phyloP scores from a whole-genome alignment of 164 flowering plant species.

The Tinospora cordifolia region DNA sequence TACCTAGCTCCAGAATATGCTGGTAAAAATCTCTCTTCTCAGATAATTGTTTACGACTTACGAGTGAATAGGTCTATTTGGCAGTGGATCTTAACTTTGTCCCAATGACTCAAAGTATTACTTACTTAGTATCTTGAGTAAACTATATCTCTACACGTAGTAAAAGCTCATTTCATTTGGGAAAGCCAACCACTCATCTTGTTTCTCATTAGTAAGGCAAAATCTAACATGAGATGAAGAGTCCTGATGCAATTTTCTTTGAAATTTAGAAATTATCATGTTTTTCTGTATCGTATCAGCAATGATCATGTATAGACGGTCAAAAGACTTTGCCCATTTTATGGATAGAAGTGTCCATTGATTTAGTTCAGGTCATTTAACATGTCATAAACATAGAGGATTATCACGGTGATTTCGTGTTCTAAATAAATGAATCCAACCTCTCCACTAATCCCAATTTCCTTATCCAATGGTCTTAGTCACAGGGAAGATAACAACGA shows the following conservation, averaged over 20 bases:
- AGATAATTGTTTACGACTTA: neutral
- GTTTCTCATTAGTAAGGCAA: neutral
- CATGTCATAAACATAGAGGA: neutral
- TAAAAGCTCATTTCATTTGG: neutral
- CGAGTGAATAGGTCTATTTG: neutral
- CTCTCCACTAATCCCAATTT: neutral
- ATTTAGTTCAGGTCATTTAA: neutral
- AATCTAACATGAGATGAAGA: neutral
- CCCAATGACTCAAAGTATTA: neutral
- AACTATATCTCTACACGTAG: neutral
- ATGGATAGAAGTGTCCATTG: neutral
- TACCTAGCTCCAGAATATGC: conserved; percentile 89
- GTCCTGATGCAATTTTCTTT: no score
- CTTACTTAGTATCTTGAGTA: no score
- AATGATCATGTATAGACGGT: neutral
- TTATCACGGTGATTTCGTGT: neutral
- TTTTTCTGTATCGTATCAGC: neutral
- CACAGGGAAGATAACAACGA: conserved; percentile 73
- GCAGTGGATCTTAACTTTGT: neutral
- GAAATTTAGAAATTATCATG: neutral
- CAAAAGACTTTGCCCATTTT: neutral
- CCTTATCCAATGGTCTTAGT: conserved; percentile 32
- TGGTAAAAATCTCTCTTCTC: conserved; percentile 32
- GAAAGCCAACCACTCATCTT: neutral
- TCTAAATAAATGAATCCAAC: neutral